Evolutionary conservation across 75 land plant species (phyloP).

Genomic region (Pinus tabuliformis): DNA sequence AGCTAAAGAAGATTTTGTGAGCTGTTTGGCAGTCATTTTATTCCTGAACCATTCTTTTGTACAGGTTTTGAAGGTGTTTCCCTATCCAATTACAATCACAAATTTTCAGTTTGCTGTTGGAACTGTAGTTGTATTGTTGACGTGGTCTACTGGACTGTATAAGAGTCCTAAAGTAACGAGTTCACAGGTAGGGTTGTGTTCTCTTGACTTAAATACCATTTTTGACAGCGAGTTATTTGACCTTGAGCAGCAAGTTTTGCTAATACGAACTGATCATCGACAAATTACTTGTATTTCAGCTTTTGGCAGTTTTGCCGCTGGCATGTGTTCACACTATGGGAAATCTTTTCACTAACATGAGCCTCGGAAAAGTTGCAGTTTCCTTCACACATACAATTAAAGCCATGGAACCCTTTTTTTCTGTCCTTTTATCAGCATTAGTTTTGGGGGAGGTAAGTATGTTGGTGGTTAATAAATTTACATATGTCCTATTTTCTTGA

Average conservation of each 20-base stretch:
- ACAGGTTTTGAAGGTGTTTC: constrained; percentile 89
- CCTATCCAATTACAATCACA: constrained; percentile 80
- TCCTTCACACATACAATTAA: constrained; percentile 98
- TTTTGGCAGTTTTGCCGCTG: constrained; percentile 77
- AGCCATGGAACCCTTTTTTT: constrained; percentile 99
- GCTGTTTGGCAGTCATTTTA: neutral
- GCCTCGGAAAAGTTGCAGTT: constrained; percentile 91
- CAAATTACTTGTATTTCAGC: constrained; percentile 31
- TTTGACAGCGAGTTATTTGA: constrained; percentile 2
- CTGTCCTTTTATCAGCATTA: constrained; percentile 87
- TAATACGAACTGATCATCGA: constrained; percentile 2
- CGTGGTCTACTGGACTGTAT: constrained; percentile 82
- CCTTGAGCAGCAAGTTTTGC: neutral
- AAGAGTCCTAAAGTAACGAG: constrained; percentile 61
- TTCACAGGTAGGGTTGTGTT: constrained; percentile 53
- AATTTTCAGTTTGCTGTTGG: constrained; percentile 75
- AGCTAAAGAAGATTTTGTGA: neutral
- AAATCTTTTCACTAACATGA: constrained; percentile 96
- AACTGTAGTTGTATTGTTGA: constrained; percentile 41
- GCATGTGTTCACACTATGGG: constrained; percentile 91
- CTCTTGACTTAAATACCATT: neutral
- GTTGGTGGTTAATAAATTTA: neutral
- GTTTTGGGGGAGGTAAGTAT: constrained; percentile 84
- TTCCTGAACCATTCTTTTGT: neutral
- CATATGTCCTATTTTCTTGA: neutral